Conservation (phyloP, 345 rosid genomes). For the Geranium rotundifolium region DNA sequence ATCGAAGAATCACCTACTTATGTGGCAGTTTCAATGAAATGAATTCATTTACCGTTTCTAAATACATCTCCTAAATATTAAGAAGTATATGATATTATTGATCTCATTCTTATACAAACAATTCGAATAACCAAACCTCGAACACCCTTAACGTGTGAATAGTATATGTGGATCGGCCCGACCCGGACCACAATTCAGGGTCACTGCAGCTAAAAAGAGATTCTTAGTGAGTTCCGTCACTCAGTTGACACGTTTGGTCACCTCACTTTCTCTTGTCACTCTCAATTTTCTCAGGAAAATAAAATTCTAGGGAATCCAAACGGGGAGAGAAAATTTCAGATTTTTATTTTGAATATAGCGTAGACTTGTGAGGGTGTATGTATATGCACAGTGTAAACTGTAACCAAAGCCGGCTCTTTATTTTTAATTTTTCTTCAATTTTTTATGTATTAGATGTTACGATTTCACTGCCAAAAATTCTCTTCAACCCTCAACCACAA, state of each 20-base stretch:
- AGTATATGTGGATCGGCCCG: too few relatives aligned
- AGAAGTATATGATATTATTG: too few relatives aligned
- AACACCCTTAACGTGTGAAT: too few relatives aligned
- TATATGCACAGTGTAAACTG: background rate
- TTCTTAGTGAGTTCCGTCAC: slow-evolving; percentile 19
- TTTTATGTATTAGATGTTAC: background rate
- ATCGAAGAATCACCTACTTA: too few relatives aligned
- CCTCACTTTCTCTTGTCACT: background rate
- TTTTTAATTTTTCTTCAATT: background rate
- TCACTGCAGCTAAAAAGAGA: background rate
- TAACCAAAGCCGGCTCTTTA: slow-evolving; percentile 23
- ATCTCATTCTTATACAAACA: too few relatives aligned
- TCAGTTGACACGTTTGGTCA: slow-evolving; percentile 14
- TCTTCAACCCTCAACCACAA: background rate
- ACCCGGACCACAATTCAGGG: background rate
- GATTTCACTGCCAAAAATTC: background rate
- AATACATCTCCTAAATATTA: too few relatives aligned
- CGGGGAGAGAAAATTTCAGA: background rate
- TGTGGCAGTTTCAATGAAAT: too few relatives aligned
- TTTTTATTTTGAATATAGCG: background rate
- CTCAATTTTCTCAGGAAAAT: background rate
- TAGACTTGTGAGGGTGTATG: background rate
- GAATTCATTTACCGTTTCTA: too few relatives aligned
- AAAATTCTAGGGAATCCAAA: background rate
- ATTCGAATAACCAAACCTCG: too few relatives aligned